Evolutionary conservation across 257 asterid genomes (phyloP).

Genomic region (Salvia rosmarinus): DNA sequence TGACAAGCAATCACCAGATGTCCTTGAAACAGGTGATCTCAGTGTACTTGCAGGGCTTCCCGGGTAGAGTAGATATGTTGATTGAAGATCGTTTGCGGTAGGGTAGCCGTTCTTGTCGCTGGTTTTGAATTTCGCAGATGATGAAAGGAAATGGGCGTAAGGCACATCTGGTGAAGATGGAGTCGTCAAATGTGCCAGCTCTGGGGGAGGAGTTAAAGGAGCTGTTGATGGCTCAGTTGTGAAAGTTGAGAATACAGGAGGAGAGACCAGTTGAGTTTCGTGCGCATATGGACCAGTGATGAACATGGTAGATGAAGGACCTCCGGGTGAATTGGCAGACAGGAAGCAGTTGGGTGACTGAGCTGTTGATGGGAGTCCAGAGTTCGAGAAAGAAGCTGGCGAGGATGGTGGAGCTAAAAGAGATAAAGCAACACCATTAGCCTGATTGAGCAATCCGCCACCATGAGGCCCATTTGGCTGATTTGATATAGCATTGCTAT

Average conservation of each 20-base stretch:
- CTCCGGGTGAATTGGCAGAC: slow-evolving; percentile 57
- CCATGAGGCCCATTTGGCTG: slow-evolving; percentile 71
- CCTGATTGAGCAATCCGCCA: slow-evolving; percentile 66
- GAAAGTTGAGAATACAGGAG: slow-evolving; percentile 70
- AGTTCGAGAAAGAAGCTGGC: slow-evolving; percentile 68
- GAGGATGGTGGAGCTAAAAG: slow-evolving; percentile 78
- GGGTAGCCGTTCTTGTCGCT: slow-evolving; percentile 33
- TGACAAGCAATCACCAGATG: slow-evolving; percentile 43
- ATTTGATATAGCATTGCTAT: slow-evolving; percentile 57
- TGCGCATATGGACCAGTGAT: slow-evolving; percentile 73
- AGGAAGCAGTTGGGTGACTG: slow-evolving; percentile 59
- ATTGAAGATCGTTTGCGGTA: slow-evolving; percentile 45
- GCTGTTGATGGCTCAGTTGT: slow-evolving; percentile 81
- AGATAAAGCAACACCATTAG: slow-evolving; percentile 46
- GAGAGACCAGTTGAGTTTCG: slow-evolving; percentile 70
- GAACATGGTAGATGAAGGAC: slow-evolving; percentile 57
- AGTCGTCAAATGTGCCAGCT: slow-evolving; percentile 64
- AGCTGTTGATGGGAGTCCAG: slow-evolving; percentile 58
- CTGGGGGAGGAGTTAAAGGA: slow-evolving; percentile 75
- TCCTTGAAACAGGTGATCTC: slow-evolving; percentile 48
- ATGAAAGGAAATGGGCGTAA: slow-evolving; percentile 63
- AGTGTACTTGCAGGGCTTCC: slow-evolving; percentile 63
- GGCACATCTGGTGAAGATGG: slow-evolving; percentile 85
- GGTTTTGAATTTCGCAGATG: slow-evolving; percentile 42
- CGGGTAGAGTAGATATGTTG: slow-evolving; percentile 52